These are phyloP conservation scores for Aspergillus japonicus DNA, from an alignment of 2,329 filamentous ascomycete genomes.

Conservation along the genomic window DNA sequence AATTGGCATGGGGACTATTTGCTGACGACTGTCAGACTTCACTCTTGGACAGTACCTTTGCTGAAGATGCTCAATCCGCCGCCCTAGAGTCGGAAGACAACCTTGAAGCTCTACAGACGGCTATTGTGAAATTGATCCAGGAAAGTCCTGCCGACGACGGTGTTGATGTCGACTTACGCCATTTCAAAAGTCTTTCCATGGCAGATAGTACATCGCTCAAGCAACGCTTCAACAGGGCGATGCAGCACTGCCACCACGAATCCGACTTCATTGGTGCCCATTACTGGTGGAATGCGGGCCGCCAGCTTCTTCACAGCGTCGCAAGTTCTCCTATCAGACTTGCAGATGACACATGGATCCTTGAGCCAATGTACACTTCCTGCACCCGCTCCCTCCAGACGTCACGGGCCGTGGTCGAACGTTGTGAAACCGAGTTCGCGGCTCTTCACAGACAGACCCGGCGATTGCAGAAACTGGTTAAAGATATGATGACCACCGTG, in stretches of 20 bases:
- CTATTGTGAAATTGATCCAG: constrained; percentile 75
- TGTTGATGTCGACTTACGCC: constrained; percentile 19
- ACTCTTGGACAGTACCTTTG: constrained; percentile 59
- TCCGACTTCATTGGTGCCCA: constrained; percentile 83
- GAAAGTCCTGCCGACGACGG: constrained; percentile 77
- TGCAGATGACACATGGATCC: constrained; percentile 69
- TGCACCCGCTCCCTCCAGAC: constrained; percentile 33
- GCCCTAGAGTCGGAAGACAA: constrained; percentile 68
- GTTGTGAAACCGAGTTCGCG: constrained; percentile 55
- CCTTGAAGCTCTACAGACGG: constrained; percentile 76
- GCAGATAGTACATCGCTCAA: constrained; percentile 28
- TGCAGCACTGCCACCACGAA: constrained; percentile 71
- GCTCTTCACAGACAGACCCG: constrained; percentile 82
- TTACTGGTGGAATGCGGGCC: constrained; percentile 78
- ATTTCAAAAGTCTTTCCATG: constrained; percentile 7
- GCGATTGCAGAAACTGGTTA: constrained; percentile 70
- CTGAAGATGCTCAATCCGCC: constrained; percentile 36
- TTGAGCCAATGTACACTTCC: constrained; percentile 68
- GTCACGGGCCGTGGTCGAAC: constrained; percentile 34
- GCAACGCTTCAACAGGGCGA: constrained; percentile 61
- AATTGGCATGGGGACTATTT: constrained; percentile 65
- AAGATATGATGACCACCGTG: constrained; percentile 71
- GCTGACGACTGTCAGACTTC: constrained; percentile 65
- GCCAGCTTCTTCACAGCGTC: constrained; percentile 65
- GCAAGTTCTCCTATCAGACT: constrained; percentile 49